A percentile compares a stretch with the other conserved stretches of the same genome.
Evolutionary conservation across 345 rosid species (phyloP).

Genomic region (Populus simonii): DNA sequence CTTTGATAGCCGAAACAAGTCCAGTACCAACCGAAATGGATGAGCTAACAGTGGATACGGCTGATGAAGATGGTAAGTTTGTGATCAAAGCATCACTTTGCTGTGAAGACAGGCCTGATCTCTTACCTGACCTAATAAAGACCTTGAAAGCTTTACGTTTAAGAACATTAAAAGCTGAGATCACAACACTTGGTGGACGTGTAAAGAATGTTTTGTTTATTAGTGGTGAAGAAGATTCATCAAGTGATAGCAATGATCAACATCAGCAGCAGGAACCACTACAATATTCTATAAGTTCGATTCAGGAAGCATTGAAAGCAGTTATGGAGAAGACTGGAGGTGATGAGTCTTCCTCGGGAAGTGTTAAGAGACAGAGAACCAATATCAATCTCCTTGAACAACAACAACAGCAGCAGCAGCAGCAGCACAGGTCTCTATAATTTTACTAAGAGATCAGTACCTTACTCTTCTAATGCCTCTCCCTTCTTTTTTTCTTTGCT

Average conservation of each 20-base stretch:
- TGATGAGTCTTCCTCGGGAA: conserved; percentile 67
- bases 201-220: conserved; percentile 91
- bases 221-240: conserved; percentile 68
- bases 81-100: conserved; percentile 89
- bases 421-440: conserved; percentile 55
- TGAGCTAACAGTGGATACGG: conserved; percentile 76
- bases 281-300: conserved; percentile 62
- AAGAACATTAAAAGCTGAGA: conserved; percentile 84
- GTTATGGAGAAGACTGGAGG: conserved; percentile 85
- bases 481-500: not conserved
- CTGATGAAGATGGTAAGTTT: conserved; percentile 78
- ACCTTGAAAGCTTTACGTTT: conserved; percentile 74
- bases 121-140: conserved; percentile 81
- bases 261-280: conserved; percentile 33
- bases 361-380: conserved; percentile 84
- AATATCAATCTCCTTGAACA: conserved; percentile 52
- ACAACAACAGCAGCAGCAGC: conserved; percentile 10
- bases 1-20: conserved; percentile 74
- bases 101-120: conserved; percentile 90
- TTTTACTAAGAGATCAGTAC: conserved; percentile 9
- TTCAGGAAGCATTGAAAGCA: conserved; percentile 85
- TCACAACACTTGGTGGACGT: conserved; percentile 87
- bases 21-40: conserved; percentile 80
- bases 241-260: conserved; percentile 26
- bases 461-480: not conserved